Evolutionary conservation across 2,329 filamentous ascomycete genomes (phyloP), one percentile per base, ranked within the genome.

Genomic region (Arthrobotrys sinensis): DNA sequence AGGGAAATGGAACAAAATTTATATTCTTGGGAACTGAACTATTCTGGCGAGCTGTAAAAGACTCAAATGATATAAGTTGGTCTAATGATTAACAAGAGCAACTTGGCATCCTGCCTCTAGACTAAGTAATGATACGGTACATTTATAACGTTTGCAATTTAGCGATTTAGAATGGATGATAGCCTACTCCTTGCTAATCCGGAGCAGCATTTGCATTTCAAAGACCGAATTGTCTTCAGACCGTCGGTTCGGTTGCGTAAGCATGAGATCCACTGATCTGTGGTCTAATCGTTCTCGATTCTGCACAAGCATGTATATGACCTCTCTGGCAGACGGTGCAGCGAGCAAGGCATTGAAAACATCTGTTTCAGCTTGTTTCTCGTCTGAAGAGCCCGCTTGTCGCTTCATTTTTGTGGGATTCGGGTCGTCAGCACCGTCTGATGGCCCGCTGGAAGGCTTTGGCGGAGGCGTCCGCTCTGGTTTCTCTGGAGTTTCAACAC

Each of bases 1-100:
- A 67, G 16, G 48, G 64, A 24, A 40, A 55, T 43, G 43, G 43
- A 43, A 45, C 32, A 67, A 55, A 55, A 19, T 19, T 7, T 36
- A 11, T 19, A 38, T 38, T 14, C 7, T 14, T 38, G 52, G 16
- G 32, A 12, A 14, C 10, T 34, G 2, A 38, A 12, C 36, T 38
- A 38, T 38, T 38, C 7, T 38, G 12, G 12, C 36, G 36, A 12
- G 36, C 8, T 38, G 12, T 12, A 38, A 10, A 38, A 8, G 36
- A 12, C 8, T 8, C 2, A 8, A 38, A 38, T 6, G 12, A 38
- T 38, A 38, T 38, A 28, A 2, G 24, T 28, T 28, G 24, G 24
- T 2, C 4, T 28, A 28, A 28, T 28, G 24, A 4, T 4, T 28
- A 28, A 4, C 24, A 28, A n/a, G n/a, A n/a, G 24, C 24, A 4